These are phyloP conservation scores for Chlorella variabilis DNA, from an alignment of 163 green algal species.

Conservation along the genomic window DNA sequence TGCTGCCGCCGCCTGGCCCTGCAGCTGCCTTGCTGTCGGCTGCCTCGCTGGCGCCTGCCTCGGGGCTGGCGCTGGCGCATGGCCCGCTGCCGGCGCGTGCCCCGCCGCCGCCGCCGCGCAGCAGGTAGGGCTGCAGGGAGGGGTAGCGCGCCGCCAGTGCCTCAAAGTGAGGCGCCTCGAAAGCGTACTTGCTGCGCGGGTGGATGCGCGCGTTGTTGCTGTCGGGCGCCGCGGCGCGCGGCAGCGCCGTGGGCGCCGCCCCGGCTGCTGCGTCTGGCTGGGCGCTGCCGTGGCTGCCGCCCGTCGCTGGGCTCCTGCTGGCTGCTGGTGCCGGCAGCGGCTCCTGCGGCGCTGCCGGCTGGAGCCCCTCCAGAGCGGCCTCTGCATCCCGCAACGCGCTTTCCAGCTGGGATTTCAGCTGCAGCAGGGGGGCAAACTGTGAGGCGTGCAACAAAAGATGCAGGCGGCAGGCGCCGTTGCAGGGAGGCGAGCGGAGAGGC, in stretches of 20 bases:
- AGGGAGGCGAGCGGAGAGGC: not conserved
- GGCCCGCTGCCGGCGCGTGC: too few species aligned
- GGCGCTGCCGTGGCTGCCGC: too few species aligned
- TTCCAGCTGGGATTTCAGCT: slow-evolving; percentile 26
- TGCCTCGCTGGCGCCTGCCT: too few species aligned
- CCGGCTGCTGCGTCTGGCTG: too few species aligned
- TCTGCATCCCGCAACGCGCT: slow-evolving; percentile 3
- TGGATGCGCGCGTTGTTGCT: slow-evolving; percentile 45
- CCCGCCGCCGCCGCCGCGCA: not conserved
- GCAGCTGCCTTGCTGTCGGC: not conserved
- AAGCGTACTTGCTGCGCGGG: slow-evolving; percentile 55
- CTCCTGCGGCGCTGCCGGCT: not conserved
- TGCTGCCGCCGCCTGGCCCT: not conserved
- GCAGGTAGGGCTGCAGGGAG: slow-evolving; percentile 46
- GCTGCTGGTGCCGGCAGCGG: not conserved
- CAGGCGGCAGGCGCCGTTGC: not conserved
- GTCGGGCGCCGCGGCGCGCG: not conserved
- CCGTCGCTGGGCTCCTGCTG: not conserved
- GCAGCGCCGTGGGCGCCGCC: not conserved
- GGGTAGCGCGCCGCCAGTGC: slow-evolving; percentile 46
- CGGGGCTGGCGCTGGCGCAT: too few species aligned
- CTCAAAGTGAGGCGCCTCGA: slow-evolving; percentile 54
- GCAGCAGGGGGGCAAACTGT: too few species aligned
- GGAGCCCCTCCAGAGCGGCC: slow-evolving; percentile 8
- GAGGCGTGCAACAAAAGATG: not conserved